phyloP scores from a whole-genome alignment of 225 moss, liverwort and hornwort genomes.

The Marchantia polymorpha region DNA sequence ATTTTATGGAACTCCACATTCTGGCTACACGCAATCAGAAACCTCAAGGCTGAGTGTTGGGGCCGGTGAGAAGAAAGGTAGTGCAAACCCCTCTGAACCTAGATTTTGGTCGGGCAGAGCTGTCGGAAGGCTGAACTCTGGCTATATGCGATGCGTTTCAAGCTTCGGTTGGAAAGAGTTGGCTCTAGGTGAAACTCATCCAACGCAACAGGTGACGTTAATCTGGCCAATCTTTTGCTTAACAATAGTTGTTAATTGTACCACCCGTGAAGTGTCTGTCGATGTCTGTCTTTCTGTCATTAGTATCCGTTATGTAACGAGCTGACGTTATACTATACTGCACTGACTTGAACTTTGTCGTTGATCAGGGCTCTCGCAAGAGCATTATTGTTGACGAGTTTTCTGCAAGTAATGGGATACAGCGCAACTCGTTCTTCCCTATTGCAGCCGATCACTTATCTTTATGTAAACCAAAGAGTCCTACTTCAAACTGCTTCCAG shows the following conservation, averaged over 20 bases:
- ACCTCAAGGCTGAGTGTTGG: too few species aligned
- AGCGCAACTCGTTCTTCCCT: slow-evolving; percentile 6
- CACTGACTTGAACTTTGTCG: neutral
- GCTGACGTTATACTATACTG: too few species aligned
- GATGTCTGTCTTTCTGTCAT: too few species aligned
- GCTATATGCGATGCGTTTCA: too few species aligned
- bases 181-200: slow-evolving; percentile 12
- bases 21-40: too few species aligned
- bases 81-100: neutral
- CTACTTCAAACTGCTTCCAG: slow-evolving; percentile 5
- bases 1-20: too few species aligned
- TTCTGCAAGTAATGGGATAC: slow-evolving; percentile 13
- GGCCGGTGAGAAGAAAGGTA: too few species aligned
- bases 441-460: slow-evolving; percentile 12
- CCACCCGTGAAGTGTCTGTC: too few species aligned
- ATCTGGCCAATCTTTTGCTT: neutral
- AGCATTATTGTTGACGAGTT: neutral
- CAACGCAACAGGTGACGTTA: neutral
- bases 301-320: too few species aligned
- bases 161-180: slow-evolving; percentile 12
- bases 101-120: neutral
- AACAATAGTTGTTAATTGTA: too few species aligned
- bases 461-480: slow-evolving; percentile 11
- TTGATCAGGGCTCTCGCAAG: neutral
- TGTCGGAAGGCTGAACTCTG: neutral